Evolutionary conservation across 169 alveolate species (phyloP).

Genomic region (Plasmodium relictum): DNA sequence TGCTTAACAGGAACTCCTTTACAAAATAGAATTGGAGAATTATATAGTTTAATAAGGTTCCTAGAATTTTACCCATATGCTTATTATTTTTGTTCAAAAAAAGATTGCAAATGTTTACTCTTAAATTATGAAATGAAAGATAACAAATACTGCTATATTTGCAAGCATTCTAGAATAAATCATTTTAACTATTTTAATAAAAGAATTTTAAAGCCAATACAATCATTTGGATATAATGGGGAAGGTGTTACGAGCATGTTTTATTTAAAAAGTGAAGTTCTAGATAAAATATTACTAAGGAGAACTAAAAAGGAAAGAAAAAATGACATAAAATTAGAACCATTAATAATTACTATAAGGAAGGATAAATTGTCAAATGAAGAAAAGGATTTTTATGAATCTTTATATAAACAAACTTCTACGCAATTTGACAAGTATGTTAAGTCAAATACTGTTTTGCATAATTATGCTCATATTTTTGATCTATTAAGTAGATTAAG

Average conservation of each 20-base stretch:
- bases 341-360: conserved; percentile 86
- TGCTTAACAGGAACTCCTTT: conserved; percentile 98
- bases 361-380: conserved; percentile 86
- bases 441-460: conserved; percentile 89
- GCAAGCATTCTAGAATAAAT: conserved; percentile 88
- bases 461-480: conserved; percentile 93
- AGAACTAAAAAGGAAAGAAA: conserved; percentile 92
- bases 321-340: conserved; percentile 89
- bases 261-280: conserved; percentile 80
- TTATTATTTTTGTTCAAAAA: conserved; percentile 92
- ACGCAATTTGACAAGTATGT: conserved; percentile 86
- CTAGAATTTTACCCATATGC: conserved; percentile 94
- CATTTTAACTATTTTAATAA: conserved; percentile 91
- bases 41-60: conserved; percentile 95
- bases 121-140: conserved; percentile 85
- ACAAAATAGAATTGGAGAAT: conserved; percentile 96
- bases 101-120: conserved; percentile 88
- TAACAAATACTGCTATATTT: conserved; percentile 85
- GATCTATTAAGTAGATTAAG: conserved; percentile 91
- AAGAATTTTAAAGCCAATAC: conserved; percentile 89
- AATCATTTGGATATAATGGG: conserved; percentile 86
- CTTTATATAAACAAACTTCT: conserved; percentile 88
- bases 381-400: conserved; percentile 90
- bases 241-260: conserved; percentile 87
- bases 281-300: conserved; percentile 83